A percentile compares a stretch with the other conserved stretches of the same genome.
These are phyloP conservation scores for Claviceps monticola DNA, from an alignment of 2,329 filamentous ascomycete species.

Conservation along the genomic window DNA sequence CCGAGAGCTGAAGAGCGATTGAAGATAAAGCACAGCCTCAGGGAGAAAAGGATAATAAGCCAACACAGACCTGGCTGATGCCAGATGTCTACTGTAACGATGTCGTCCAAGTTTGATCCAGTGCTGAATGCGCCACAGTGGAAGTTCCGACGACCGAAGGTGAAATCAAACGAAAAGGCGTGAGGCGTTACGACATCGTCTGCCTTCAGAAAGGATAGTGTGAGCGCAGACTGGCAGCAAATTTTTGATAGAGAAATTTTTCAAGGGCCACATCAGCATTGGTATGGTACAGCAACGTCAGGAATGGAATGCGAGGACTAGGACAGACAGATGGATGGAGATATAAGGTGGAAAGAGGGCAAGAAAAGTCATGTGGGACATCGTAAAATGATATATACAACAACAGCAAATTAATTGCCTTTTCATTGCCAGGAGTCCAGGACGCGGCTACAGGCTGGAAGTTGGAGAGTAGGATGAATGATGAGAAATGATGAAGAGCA, in stretches of 20 bases:
- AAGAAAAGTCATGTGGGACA: background rate
- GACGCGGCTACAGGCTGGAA: background rate
- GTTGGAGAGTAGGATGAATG: background rate
- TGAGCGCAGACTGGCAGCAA: background rate
- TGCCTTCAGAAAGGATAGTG: background rate
- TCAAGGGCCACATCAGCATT: background rate
- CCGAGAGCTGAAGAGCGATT: background rate
- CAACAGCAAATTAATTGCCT: background rate
- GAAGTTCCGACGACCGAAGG: background rate
- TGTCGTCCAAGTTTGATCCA: background rate
- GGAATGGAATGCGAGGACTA: background rate
- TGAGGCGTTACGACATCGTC: background rate
- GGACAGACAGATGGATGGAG: background rate
- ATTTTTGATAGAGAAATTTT: background rate
- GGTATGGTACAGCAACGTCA: background rate
- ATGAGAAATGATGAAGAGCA: background rate
- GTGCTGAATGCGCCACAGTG: no score
- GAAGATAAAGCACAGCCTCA: background rate
- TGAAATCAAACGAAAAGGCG: background rate
- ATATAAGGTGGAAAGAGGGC: background rate
- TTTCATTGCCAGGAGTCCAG: background rate
- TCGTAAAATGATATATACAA: conserved; percentile 3
- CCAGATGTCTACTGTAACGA: background rate
- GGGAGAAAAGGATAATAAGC: background rate
- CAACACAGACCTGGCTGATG: background rate